Evolutionary conservation across 805 yeast species (phyloP).

Genomic region (Nakazawaea populi): DNA sequence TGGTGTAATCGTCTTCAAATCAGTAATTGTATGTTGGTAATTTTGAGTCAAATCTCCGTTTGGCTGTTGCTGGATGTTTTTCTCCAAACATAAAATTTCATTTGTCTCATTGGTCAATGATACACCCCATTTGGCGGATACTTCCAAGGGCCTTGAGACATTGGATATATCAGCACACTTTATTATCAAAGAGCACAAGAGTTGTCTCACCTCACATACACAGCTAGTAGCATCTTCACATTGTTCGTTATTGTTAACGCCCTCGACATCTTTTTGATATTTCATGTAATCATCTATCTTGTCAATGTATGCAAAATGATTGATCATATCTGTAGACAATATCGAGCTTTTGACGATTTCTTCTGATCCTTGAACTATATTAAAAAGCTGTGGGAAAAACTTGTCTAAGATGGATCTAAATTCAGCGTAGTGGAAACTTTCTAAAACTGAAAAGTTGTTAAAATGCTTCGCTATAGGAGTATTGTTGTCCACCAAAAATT

Average conservation of each 20-base stretch:
- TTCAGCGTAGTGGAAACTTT: conserved; percentile 71
- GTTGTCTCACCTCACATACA: conserved; percentile 21
- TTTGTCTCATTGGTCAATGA: conserved; percentile 73
- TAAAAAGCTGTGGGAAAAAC: conserved; percentile 41
- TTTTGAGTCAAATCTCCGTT: conserved; percentile 8
- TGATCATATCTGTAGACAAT: conserved; percentile 91
- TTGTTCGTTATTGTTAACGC: neutral
- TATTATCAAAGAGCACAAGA: conserved; percentile 64
- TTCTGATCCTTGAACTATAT: neutral
- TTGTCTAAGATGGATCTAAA: conserved; percentile 46
- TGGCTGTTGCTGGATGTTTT: neutral
- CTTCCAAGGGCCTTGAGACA: conserved; percentile 72
- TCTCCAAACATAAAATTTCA: conserved; percentile 37
- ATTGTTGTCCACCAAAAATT: conserved; percentile 49
- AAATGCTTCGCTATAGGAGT: conserved; percentile 63
- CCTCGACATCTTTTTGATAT: neutral
- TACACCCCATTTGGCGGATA: conserved; percentile 83
- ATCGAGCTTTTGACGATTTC: conserved; percentile 27
- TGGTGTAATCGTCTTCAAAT: conserved; percentile 23
- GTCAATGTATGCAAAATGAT: conserved; percentile 67
- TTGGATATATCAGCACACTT: conserved; percentile 96
- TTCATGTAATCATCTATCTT: conserved; percentile 35
- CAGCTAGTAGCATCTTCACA: conserved; percentile 9
- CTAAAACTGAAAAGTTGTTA: conserved; percentile 67
- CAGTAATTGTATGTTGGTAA: conserved; percentile 8